Base-by-base conservation (phyloP, 345 rosid genomes). In the Durio zibethinus region DNA sequence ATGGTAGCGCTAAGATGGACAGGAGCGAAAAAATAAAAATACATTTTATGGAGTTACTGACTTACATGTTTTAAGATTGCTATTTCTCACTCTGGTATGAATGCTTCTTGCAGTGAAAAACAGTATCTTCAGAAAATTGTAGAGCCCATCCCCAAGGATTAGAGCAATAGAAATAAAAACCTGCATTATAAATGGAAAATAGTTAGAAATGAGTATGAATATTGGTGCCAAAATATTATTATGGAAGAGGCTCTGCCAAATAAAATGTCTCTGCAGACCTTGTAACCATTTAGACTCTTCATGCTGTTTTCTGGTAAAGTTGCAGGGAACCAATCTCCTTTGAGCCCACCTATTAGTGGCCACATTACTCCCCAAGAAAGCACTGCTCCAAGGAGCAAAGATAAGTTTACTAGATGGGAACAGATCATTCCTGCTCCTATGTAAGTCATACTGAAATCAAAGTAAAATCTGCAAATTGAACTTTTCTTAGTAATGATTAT, bases 351-450 rank as follows among this genome's bases (percentile, higher is more conserved):
- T 25, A 96, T 92, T 9, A 93, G 81, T 10, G 99, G 98, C 99
- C 99, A 96, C 98, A 91, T 96, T 14, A 96, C 76, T 77, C 94
- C 98, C 97, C 97, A 93, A 0, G 99, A 96, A 53, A 93, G 90
- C 14, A 96, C 81, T 0, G 97, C 98, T 8, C 99, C 99, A 8
- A 93, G 77, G 56, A 93, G 97, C 84, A 96, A 81, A n/a, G 99
- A 96, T 62, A 90, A 79, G 79, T 92, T 96, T 75, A 96, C 97
- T 66, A 90, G 78, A 86, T 96, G 97, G n/a, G 98, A 91, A 79
- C 99, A 96, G 36, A 94, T 94, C 98, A 94, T 94, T 69, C 98
- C 98, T 18, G 97, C 98, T 73, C 98, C 97, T 16, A 94, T 70
- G 70, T 94, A 94, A 73, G 97, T 92, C 94, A 83, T 85, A 77